Conservation (phyloP, 768 basidiomycete species). For the Filobasidium floriforme region DNA sequence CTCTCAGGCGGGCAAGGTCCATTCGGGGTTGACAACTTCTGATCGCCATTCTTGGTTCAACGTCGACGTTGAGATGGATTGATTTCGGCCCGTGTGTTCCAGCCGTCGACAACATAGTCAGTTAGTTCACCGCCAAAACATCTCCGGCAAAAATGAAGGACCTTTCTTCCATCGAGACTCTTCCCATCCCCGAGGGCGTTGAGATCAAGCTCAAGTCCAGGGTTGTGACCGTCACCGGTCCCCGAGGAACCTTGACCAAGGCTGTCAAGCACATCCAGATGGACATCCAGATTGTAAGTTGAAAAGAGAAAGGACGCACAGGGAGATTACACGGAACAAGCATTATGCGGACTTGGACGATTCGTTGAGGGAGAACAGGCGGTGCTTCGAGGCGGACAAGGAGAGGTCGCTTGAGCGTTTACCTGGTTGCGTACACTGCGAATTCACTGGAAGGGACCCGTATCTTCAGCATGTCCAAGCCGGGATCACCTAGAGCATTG, state of each 20-base stretch:
- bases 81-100: background rate
- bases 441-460: too few species aligned
- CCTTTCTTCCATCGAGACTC: constrained; percentile 43
- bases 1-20: background rate
- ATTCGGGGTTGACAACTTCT: background rate
- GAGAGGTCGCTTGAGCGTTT: background rate
- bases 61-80: background rate
- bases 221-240: constrained; percentile 81
- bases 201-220: constrained; percentile 82
- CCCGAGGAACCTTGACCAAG: constrained; percentile 74
- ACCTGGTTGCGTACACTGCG: background rate
- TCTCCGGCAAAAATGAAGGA: constrained; percentile 42
- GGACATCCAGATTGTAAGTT: constrained; percentile 46
- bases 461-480: too few species aligned
- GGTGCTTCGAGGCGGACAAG: background rate
- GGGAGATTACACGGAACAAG: constrained; percentile 1
- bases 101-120: background rate
- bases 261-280: constrained; percentile 57
- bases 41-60: background rate
- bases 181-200: constrained; percentile 56
- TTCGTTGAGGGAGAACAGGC: background rate
- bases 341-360: background rate
- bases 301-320: background rate
- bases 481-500: too few species aligned
- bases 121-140: background rate